These are phyloP conservation scores for Pyrrhoderma noxium DNA, from an alignment of 1,284 basidiomycete genomes.

Conservation along the genomic window DNA sequence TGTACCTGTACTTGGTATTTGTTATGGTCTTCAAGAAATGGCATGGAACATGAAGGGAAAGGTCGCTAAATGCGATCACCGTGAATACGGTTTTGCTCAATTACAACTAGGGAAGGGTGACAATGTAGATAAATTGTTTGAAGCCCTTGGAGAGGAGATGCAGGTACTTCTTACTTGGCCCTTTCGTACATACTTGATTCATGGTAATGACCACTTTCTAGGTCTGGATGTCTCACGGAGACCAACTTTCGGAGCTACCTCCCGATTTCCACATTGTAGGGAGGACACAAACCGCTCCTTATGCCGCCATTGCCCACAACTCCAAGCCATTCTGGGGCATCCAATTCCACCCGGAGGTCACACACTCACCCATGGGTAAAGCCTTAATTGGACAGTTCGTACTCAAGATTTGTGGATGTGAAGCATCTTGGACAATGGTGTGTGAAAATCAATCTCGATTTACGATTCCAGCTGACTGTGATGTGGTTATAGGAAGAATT, in stretches of 20 bases:
- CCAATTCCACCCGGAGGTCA: constrained; percentile 99
- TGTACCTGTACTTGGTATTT: constrained; percentile 94
- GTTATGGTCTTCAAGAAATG: constrained; percentile 98
- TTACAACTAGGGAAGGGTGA: constrained; percentile 71
- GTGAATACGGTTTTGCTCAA: constrained; percentile 93
- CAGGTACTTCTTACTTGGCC: constrained; percentile 44
- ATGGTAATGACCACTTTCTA: constrained; percentile 27
- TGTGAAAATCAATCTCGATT: constrained; percentile 15
- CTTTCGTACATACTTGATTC: not conserved
- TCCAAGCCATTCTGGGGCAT: constrained; percentile 91
- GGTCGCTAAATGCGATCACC: constrained; percentile 84
- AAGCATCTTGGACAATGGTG: constrained; percentile 92
- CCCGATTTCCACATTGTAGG: constrained; percentile 86
- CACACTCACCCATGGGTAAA: constrained; percentile 86
- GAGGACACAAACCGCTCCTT: constrained; percentile 83
- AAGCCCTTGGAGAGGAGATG: constrained; percentile 77
- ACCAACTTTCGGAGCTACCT: constrained; percentile 83
- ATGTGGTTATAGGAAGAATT: constrained; percentile 75
- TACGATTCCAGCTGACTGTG: not conserved
- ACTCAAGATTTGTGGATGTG: constrained; percentile 78
- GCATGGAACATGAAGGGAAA: constrained; percentile 85
- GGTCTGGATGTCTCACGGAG: constrained; percentile 99
- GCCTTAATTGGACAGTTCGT: constrained; percentile 90
- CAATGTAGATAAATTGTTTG: constrained; percentile 75
- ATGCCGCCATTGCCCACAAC: constrained; percentile 89